phyloP scores from a whole-genome alignment of 176 grass and related monocot species.

The Carex cristatella region DNA sequence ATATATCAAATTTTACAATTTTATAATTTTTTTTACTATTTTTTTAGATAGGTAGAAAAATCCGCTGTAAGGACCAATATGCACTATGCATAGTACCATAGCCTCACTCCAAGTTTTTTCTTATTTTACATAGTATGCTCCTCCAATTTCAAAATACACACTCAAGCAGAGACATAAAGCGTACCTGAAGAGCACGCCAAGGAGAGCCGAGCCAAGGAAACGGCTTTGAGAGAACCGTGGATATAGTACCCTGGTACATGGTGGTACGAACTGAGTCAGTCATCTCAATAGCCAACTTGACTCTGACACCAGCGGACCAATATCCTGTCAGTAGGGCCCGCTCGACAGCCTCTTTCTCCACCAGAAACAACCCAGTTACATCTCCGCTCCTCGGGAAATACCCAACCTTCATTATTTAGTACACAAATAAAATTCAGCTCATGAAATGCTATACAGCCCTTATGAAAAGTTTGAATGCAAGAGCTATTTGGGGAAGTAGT shows the following conservation, averaged over 20 bases:
- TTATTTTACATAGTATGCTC: not conserved
- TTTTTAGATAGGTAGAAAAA: no score
- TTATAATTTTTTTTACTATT: no score
- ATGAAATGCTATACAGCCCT: not conserved
- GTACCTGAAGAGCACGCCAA: conserved; percentile 61
- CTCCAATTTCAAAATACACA: not conserved
- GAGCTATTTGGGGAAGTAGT: not conserved
- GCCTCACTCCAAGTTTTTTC: not conserved
- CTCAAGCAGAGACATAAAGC: not conserved
- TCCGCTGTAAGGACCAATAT: no score
- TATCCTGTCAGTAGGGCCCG: conserved; percentile 5
- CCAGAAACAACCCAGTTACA: conserved; percentile 43
- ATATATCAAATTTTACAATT: no score
- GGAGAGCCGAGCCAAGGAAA: conserved; percentile 24
- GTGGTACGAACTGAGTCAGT: conserved; percentile 31
- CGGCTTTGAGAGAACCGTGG: not conserved
- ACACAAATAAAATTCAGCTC: not conserved
- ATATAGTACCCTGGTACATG: conserved; percentile 36
- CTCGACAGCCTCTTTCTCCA: conserved; percentile 47
- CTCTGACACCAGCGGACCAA: conserved; percentile 28
- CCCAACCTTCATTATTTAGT: conserved; percentile 23
- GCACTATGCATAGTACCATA: no score
- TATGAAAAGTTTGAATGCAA: not conserved
- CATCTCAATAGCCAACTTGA: conserved; percentile 38
- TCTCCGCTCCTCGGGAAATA: conserved; percentile 46